Evolutionary conservation across 225 moss, liverwort and hornwort genomes (phyloP).

Genomic region (Climacium dendroides): DNA sequence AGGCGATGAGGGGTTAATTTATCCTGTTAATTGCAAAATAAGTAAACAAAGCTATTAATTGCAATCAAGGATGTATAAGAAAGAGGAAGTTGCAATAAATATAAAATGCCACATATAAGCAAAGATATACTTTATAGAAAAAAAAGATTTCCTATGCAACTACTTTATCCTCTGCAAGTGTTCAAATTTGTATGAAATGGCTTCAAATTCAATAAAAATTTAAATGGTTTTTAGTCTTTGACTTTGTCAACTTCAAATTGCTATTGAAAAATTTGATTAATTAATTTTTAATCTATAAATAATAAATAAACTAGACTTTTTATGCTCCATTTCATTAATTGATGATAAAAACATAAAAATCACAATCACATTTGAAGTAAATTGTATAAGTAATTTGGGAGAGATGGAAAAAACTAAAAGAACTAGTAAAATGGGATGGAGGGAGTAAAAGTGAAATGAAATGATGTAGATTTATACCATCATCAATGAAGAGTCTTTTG

Average conservation of each 20-base stretch:
- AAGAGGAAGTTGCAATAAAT: no score
- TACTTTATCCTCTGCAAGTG: fast-evolving
- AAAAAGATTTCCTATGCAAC: not conserved
- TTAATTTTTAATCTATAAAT: not conserved
- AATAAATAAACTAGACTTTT: no score
- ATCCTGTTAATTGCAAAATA: not conserved
- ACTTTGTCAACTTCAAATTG: not conserved
- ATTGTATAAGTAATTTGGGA: fast-evolving
- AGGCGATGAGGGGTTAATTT: fast-evolving
- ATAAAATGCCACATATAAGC: not conserved
- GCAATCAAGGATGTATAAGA: not conserved
- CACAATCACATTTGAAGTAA: not conserved
- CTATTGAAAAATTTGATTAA: not conserved
- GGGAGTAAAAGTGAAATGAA: no score
- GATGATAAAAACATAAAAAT: not conserved
- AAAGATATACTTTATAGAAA: fast-evolving
- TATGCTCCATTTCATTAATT: not conserved
- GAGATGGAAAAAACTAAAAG: not conserved
- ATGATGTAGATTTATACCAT: not conserved
- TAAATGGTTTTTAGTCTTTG: no score
- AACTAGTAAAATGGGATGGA: not conserved
- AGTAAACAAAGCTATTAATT: fast-evolving
- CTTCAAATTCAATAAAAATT: not conserved
- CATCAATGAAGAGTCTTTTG: not conserved
- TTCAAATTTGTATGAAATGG: fast-evolving